These are phyloP conservation scores for Cladochytrium replicatum DNA, from an alignment of 192 early-diverging fungal species.

Conservation along the genomic window DNA sequence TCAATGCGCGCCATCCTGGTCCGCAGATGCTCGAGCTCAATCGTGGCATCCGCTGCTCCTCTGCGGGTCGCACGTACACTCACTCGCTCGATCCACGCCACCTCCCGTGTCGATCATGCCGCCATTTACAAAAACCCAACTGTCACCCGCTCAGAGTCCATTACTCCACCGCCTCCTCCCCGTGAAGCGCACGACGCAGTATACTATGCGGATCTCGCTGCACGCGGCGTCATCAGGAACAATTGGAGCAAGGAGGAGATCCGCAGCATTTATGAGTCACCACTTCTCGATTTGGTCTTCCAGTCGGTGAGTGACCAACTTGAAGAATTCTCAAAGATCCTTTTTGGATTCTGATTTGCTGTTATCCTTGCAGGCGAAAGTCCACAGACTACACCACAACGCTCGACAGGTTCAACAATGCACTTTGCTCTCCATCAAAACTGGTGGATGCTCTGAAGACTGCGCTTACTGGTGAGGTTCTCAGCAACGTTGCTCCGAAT, in stretches of 20 bases:
- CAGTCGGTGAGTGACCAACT: constrained; percentile 45
- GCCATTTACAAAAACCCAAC: no score
- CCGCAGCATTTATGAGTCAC: constrained; percentile 61
- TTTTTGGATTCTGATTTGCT: not conserved
- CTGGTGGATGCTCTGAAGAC: constrained; percentile 75
- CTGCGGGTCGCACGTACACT: no score
- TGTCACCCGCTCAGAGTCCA: no score
- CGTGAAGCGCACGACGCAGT: no score
- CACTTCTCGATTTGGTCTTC: constrained; percentile 67
- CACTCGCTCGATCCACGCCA: no score
- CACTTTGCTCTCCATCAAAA: constrained; percentile 72
- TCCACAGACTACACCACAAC: constrained; percentile 64
- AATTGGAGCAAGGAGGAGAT: constrained; percentile 70
- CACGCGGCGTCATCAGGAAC: constrained; percentile 20
- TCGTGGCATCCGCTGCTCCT: no score
- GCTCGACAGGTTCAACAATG: constrained; percentile 67
- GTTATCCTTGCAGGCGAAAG: constrained; percentile 41
- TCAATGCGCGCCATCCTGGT: no score
- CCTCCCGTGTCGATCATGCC: no score
- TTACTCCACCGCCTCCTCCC: no score
- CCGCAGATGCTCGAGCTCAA: no score
- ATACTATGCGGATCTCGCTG: not conserved
- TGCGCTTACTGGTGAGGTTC: constrained; percentile 55
- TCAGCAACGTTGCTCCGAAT: not conserved
- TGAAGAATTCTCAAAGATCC: not conserved